Evolutionary conservation across 345 rosid genomes (phyloP), one percentile per base, ranked within the genome.

Genomic region (Aquilaria yunnanensis): DNA sequence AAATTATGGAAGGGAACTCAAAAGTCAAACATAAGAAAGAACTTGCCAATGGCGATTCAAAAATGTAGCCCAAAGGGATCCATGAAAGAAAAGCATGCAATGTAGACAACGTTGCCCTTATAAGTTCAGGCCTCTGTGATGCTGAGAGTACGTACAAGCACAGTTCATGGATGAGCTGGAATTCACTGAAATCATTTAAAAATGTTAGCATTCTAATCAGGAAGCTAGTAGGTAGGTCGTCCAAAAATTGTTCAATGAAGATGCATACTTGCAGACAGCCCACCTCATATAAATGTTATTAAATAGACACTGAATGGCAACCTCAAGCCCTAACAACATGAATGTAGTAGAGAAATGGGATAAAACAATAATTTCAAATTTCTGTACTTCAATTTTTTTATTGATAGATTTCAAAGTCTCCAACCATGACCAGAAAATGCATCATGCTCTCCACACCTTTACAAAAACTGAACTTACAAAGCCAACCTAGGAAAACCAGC

Each of bases 11-110:
- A 37, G 7, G 4, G 61, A 65, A 70, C n/a, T 48, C 46, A 61
- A 74, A 12, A 78, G 45, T 50, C 53, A 48, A 58, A 56, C 48
- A 52, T 51, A 52, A 56, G 4, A 61, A 48, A 66, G 47, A 47
- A 74, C 81, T 64, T 84, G 91, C 99, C 92, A 91, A 62, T 59
- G 96, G 87, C 46, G 99, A 95, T 74, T 95, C 99, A 84, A 95
- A 95, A 72, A 95, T 95, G 76, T 95, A 95, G 72, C 98, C 99
- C 78, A 95, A 66, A 2, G 99, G 99, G 67, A 95, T 95, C 99
- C 99, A 91, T 5, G 99, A 95, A 72, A 95, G 98, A 71, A 89
- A 95, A 65, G 97, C 99, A 81, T 91, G 99, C 79, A 95, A 75
- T 9, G 99, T 89, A 64, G 99, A 89, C 51, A 95, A 74, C 3